phyloP scores from a whole-genome alignment of 106 monocot species.

The Dendrobium officinale region DNA sequence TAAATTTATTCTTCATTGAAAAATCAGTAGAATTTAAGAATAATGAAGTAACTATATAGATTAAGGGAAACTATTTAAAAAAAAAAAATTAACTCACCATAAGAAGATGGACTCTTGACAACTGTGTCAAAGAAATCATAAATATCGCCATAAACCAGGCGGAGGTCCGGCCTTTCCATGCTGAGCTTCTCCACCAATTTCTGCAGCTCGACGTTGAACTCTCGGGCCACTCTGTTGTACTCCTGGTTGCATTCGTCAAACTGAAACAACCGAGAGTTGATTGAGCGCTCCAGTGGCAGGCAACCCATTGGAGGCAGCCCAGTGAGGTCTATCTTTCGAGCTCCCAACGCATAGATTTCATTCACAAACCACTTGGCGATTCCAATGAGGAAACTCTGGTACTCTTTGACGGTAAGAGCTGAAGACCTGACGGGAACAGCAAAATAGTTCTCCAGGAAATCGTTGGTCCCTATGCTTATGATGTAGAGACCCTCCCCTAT shows the following conservation, averaged over 20 bases:
- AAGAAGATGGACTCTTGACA: conserved; percentile 25
- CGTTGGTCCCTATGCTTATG: conserved; percentile 79
- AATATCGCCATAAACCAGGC: conserved; percentile 19
- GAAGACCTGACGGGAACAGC: conserved; percentile 14
- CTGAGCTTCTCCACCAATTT: conserved; percentile 20
- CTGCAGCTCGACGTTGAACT: conserved; percentile 40
- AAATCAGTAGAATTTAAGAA: no score
- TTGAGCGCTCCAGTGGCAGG: conserved; percentile 42
- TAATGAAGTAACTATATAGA: no score
- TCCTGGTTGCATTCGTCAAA: conserved; percentile 28
- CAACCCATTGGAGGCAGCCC: conserved; percentile 62
- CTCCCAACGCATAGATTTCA: conserved; percentile 35
- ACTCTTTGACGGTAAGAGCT: conserved; percentile 36
- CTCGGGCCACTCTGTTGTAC: conserved; percentile 30
- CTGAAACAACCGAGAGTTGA: background rate
- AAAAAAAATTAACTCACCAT: conserved; percentile 26
- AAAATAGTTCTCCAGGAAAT: conserved; percentile 92
- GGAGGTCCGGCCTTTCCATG: conserved; percentile 10
- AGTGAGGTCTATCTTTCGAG: conserved; percentile 36
- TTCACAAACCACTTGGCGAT: conserved; percentile 34
- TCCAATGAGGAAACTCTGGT: conserved; percentile 35
- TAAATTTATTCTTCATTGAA: no score
- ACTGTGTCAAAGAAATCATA: conserved; percentile 23
- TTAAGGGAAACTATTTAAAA: background rate
- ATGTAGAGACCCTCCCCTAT: conserved; percentile 56